Conservation (phyloP, 2,329 filamentous ascomycete genomes). For the Colletotrichum salicis region DNA sequence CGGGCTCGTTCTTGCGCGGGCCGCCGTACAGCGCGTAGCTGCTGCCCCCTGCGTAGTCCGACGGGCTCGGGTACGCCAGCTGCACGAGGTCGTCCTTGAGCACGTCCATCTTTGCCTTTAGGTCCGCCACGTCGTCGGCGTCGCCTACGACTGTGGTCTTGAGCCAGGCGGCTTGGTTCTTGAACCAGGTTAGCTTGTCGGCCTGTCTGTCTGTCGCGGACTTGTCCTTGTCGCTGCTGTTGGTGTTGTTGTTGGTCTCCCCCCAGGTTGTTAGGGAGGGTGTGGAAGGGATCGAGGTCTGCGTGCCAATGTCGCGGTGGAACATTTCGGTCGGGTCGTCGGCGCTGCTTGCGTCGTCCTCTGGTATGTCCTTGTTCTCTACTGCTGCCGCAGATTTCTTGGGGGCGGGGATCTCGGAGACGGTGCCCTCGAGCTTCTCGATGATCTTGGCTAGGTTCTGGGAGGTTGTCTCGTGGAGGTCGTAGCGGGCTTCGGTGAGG, state of each 20-base stretch:
- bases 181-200: conserved; percentile 55
- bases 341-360: conserved; percentile 45
- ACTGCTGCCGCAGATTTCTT: conserved; percentile 35
- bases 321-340: conserved; percentile 81
- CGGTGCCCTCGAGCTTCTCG: conserved; percentile 63
- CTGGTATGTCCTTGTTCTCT: conserved; percentile 16
- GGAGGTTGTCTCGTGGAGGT: conserved; percentile 62
- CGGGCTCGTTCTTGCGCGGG: conserved; percentile 61
- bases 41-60: conserved; percentile 47
- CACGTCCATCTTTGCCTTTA: conserved; percentile 64
- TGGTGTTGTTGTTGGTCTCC: conserved; percentile 21
- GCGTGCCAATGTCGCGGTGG: conserved; percentile 82
- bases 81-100: conserved; percentile 74
- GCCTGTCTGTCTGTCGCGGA: conserved; percentile 49
- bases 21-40: conserved; percentile 55
- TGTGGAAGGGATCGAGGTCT: conserved; percentile 65
- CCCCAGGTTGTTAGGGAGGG: neutral
- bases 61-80: conserved; percentile 60
- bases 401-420: conserved; percentile 68
- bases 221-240: neutral
- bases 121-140: conserved; percentile 60
- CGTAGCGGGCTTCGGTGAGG: conserved; percentile 62
- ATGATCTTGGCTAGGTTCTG: conserved; percentile 58
- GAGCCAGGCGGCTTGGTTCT: conserved; percentile 53
- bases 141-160: conserved; percentile 55